Conservation (phyloP, 768 basidiomycete genomes). For the Hericium coralloides region DNA sequence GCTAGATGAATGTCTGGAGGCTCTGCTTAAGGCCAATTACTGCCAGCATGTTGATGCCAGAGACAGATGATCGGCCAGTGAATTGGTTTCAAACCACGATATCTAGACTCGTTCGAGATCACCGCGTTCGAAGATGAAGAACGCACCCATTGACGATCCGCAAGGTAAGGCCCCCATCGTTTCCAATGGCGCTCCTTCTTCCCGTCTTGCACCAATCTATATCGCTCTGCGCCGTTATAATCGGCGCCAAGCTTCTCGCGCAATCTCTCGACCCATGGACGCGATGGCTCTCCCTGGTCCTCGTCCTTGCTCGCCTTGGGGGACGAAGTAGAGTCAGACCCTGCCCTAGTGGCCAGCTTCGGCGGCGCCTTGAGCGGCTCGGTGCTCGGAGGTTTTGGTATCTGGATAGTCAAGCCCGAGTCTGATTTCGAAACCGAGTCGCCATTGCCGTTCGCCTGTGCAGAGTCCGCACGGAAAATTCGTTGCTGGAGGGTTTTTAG, state of each 20-base stretch:
- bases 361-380: slow-evolving; percentile 25
- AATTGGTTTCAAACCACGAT: neutral
- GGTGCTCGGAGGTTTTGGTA: slow-evolving; percentile 42
- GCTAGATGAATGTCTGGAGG: too few relatives aligned
- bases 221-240: slow-evolving; percentile 77
- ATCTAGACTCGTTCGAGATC: neutral
- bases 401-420: slow-evolving; percentile 50
- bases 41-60: too few relatives aligned
- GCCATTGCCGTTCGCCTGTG: slow-evolving; percentile 12
- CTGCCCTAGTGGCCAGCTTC: slow-evolving; percentile 2
- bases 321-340: neutral
- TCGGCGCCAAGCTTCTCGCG: slow-evolving; percentile 51
- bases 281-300: slow-evolving; percentile 6
- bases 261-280: slow-evolving; percentile 56
- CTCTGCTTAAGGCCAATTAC: too few relatives aligned
- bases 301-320: slow-evolving; percentile 5
- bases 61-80: neutral
- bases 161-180: slow-evolving; percentile 96
- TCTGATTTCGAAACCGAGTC: slow-evolving; percentile 11
- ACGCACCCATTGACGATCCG: slow-evolving; percentile 94
- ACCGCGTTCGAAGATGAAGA: neutral
- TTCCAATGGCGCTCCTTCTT: slow-evolving; percentile 89
- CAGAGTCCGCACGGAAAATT: slow-evolving; percentile 6
- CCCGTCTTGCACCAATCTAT: slow-evolving; percentile 79
- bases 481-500: neutral